Conservation (phyloP, 352 stramenopile genomes). For the Globisporangium perplexum region DNA sequence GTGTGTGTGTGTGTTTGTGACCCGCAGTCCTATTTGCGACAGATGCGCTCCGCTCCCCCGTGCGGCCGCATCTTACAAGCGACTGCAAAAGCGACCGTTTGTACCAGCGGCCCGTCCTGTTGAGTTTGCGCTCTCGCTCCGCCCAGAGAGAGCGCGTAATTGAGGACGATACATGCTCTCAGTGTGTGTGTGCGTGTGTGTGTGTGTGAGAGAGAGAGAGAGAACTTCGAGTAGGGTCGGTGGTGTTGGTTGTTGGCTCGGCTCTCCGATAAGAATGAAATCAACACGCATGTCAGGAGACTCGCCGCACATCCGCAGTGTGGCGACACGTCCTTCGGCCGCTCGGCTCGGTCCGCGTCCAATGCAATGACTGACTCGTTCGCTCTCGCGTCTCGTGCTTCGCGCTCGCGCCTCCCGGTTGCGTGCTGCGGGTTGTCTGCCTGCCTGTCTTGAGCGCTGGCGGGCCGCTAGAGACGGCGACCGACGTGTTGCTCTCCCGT, state of each 20-base stretch:
- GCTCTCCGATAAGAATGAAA: neutral
- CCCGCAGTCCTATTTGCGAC: constrained; percentile 83
- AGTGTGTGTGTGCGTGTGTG: neutral
- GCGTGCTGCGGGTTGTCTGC: too few species aligned
- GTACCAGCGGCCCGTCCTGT: constrained; percentile 77
- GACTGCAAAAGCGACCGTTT: constrained; percentile 83
- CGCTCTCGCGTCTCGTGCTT: neutral
- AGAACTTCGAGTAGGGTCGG: neutral
- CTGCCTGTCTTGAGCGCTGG: too few species aligned
- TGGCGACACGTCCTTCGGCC: too few species aligned
- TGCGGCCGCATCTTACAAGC: constrained; percentile 82
- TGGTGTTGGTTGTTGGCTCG: too few species aligned
- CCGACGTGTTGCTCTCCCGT: too few species aligned
- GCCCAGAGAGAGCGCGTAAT: constrained; percentile 67
- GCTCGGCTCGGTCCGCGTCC: neutral
- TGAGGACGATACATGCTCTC: constrained; percentile 64
- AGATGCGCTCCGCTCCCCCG: constrained; percentile 46
- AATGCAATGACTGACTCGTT: neutral
- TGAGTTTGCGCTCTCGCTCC: constrained; percentile 78
- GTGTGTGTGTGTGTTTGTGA: neutral
- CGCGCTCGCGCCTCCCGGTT: too few species aligned
- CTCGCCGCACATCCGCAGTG: too few species aligned
- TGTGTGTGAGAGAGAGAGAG: neutral
- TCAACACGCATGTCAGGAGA: neutral
- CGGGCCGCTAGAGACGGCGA: too few species aligned